phyloP scores from a whole-genome alignment of 2,329 filamentous ascomycete species.

The Anisogramma anomala region DNA sequence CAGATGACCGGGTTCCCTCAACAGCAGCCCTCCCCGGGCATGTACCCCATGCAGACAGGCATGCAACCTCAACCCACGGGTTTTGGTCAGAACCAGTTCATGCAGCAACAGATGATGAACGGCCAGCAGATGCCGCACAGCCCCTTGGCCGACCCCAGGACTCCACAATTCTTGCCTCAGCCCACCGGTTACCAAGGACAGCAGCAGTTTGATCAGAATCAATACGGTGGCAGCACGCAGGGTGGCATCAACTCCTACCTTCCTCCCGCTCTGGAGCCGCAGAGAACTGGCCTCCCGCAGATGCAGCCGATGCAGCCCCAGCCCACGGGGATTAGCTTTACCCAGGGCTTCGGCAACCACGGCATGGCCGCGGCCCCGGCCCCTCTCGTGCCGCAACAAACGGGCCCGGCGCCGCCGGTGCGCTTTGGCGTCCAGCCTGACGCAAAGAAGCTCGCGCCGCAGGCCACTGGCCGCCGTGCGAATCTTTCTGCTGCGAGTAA shows the following conservation, averaged over 20 bases:
- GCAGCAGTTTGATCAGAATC: conserved; percentile 23
- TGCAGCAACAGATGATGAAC: conserved; percentile 29
- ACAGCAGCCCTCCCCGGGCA: conserved; percentile 26
- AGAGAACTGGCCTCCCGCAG: conserved; percentile 41
- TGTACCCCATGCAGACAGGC: conserved; percentile 41
- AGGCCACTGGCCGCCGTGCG: conserved; percentile 79
- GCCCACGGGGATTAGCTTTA: conserved; percentile 38
- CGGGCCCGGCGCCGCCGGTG: conserved; percentile 75
- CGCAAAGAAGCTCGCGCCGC: conserved; percentile 66
- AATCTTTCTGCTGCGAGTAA: conserved; percentile 93
- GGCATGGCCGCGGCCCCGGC: conserved; percentile 38
- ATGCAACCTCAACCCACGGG: conserved; percentile 27
- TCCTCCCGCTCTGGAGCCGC: conserved; percentile 48
- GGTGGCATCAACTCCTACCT: conserved; percentile 45
- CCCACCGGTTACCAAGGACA: conserved; percentile 46
- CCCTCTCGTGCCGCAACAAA: conserved; percentile 65
- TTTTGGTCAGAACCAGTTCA: conserved; percentile 31
- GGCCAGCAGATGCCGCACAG: conserved; percentile 29
- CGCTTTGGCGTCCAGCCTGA: conserved; percentile 70
- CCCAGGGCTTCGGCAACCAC: conserved; percentile 29
- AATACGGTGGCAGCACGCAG: conserved; percentile 31
- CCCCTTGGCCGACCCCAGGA: conserved; percentile 29
- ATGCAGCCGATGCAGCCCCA: conserved; percentile 33
- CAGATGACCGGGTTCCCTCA: conserved; percentile 27
- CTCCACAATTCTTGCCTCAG: conserved; percentile 39